Evolutionary conservation across 352 stramenopile species (phyloP).

Genomic region (Globisporangium emineosum): DNA sequence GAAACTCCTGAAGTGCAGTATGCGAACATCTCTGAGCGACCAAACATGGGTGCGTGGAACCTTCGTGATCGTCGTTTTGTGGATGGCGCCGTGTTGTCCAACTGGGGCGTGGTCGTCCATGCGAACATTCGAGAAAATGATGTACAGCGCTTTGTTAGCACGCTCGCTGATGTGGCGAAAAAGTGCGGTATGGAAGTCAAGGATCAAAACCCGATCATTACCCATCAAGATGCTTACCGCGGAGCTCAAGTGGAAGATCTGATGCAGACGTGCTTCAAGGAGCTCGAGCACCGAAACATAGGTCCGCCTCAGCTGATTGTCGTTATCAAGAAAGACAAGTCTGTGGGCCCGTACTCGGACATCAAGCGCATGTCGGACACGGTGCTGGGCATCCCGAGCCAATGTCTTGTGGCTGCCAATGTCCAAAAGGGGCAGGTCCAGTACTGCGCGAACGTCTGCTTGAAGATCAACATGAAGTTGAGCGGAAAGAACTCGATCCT

Average conservation of each 20-base stretch:
- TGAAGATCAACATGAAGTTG: neutral
- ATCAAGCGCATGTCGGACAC: neutral
- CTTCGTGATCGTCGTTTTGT: neutral
- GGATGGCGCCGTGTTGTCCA: neutral
- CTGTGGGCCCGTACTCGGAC: neutral
- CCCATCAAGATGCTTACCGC: neutral
- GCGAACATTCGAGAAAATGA: neutral
- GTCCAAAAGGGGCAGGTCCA: constrained; percentile 1
- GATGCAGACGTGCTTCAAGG: neutral
- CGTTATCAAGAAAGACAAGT: constrained; percentile 1
- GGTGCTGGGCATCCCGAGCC: neutral
- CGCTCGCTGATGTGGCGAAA: neutral
- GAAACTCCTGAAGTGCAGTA: neutral
- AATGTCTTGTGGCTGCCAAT: neutral
- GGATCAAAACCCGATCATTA: neutral
- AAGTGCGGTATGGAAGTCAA: neutral
- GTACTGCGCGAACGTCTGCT: constrained; percentile 1
- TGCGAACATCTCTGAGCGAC: neutral
- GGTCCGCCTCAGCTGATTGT: neutral
- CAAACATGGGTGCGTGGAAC: neutral
- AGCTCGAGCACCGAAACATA: neutral
- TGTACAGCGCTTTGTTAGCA: neutral
- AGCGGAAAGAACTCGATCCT: neutral
- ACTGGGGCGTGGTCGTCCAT: neutral
- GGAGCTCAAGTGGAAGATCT: neutral